Conservation (phyloP, 202 grass and related monocot species). For the Brachypodium distachyon region DNA sequence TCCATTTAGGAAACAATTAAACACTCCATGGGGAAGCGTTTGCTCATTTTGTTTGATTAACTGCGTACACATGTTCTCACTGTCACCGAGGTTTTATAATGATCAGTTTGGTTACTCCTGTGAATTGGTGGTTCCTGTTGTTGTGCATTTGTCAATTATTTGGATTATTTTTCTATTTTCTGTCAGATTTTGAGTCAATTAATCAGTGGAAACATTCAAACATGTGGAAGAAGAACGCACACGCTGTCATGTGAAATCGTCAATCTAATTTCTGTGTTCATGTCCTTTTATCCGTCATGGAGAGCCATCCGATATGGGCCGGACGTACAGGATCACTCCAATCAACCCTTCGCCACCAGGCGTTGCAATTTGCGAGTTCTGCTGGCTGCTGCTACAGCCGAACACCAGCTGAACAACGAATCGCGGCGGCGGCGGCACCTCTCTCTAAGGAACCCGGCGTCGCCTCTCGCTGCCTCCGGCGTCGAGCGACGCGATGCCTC, state of each 20-base stretch:
- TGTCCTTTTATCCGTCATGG: not conserved
- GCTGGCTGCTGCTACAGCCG: too few species aligned
- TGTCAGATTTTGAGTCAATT: not conserved
- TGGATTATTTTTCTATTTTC: not conserved
- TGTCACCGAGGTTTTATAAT: too few species aligned
- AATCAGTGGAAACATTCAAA: not conserved
- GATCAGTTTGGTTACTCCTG: too few species aligned
- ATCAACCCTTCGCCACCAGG: not conserved
- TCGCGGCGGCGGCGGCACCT: constrained; percentile 25
- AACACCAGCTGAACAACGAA: not conserved
- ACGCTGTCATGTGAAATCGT: not conserved
- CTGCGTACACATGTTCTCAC: too few species aligned
- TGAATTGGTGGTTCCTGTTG: too few species aligned
- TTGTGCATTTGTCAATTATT: too few species aligned
- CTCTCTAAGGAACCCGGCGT: too few species aligned
- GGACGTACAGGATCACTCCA: not conserved
- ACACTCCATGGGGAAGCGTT: too few species aligned
- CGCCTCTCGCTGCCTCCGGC: constrained; percentile 14
- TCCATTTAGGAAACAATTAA: too few species aligned
- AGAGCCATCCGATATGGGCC: not conserved
- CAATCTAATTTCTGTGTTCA: too few species aligned
- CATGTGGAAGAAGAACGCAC: not conserved
- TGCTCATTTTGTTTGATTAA: too few species aligned
- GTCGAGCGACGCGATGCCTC: constrained; percentile 28
- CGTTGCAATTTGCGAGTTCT: too few species aligned